These are phyloP conservation scores for Carpinus fangiana DNA, from an alignment of 306 rosid species.

Conservation along the genomic window DNA sequence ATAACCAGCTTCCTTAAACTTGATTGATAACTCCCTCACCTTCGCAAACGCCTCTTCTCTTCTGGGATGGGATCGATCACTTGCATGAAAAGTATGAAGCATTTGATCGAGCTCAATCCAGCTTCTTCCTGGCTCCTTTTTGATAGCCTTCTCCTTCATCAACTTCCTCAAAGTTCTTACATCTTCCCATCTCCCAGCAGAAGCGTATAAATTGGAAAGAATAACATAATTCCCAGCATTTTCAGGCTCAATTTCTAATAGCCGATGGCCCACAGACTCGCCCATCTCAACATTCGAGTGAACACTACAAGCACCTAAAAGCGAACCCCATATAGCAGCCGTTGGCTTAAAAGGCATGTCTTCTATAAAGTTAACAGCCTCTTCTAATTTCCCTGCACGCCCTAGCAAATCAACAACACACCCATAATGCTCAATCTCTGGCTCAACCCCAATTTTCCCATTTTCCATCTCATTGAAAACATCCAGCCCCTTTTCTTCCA, in stretches of 20 bases:
- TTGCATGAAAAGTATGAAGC: constrained; percentile 80
- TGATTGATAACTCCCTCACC: constrained; percentile 57
- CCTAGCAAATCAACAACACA: constrained; percentile 91
- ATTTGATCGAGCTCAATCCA: constrained; percentile 78
- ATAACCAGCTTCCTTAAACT: constrained; percentile 73
- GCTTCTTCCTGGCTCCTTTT: constrained; percentile 82
- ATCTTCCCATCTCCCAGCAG: constrained; percentile 88
- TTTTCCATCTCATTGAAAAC: constrained; percentile 60
- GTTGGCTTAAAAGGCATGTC: constrained; percentile 68
- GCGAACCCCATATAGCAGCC: constrained; percentile 84
- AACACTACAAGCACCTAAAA: constrained; percentile 80
- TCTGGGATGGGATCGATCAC: constrained; percentile 82
- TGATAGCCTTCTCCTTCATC: constrained; percentile 64
- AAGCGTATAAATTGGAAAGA: constrained; percentile 85
- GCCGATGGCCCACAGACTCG: constrained; percentile 59
- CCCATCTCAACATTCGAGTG: constrained; percentile 69
- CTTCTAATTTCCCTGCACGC: constrained; percentile 63
- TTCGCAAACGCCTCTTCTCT: constrained; percentile 64
- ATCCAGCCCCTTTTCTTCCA: constrained; percentile 67
- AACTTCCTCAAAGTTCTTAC: constrained; percentile 60
- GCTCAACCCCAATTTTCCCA: constrained; percentile 54
- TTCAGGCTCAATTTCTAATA: constrained; percentile 74
- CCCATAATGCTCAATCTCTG: constrained; percentile 76
- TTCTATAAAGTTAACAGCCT: constrained; percentile 65
- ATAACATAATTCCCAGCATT: constrained; percentile 87